Conservation (phyloP, 805 yeast genomes). For the Maudiozyma turicensis region DNA sequence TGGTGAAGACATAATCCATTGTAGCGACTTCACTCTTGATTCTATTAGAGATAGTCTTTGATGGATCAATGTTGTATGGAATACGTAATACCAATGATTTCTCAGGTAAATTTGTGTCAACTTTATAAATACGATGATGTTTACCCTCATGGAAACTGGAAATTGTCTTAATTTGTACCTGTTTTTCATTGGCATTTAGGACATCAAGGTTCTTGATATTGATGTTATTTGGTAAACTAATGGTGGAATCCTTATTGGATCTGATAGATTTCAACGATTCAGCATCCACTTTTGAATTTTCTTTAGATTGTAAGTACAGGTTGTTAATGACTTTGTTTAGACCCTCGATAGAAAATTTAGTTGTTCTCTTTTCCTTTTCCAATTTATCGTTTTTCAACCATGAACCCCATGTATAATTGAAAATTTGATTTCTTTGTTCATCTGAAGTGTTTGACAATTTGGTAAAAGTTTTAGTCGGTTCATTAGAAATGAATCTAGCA, state of each 20-base stretch:
- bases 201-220: constrained; percentile 36
- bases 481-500: constrained; percentile 23
- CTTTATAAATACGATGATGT: constrained; percentile 78
- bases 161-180: constrained; percentile 52
- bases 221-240: constrained; percentile 41
- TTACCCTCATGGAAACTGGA: constrained; percentile 88
- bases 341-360: constrained; percentile 77
- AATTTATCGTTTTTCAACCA: constrained; percentile 75
- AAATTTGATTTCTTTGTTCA: constrained; percentile 62
- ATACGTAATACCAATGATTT: constrained; percentile 67
- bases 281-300: constrained; percentile 16
- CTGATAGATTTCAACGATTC: constrained; percentile 23
- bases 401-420: constrained; percentile 89
- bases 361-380: constrained; percentile 68
- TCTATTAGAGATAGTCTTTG: constrained; percentile 52
- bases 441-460: constrained; percentile 51
- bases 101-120: constrained; percentile 46
- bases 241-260: constrained; percentile 32
- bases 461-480: constrained; percentile 36
- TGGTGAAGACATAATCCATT: constrained; percentile 63
- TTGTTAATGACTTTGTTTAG: constrained; percentile 43
- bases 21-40: constrained; percentile 91
- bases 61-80: constrained; percentile 72
- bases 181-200: constrained; percentile 33
- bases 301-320: constrained; percentile 32